Percentiles rank a stretch among this genome's conserved stretches.
Conservation (phyloP, 768 basidiomycete genomes). For the Xanthoconium purpureum region DNA sequence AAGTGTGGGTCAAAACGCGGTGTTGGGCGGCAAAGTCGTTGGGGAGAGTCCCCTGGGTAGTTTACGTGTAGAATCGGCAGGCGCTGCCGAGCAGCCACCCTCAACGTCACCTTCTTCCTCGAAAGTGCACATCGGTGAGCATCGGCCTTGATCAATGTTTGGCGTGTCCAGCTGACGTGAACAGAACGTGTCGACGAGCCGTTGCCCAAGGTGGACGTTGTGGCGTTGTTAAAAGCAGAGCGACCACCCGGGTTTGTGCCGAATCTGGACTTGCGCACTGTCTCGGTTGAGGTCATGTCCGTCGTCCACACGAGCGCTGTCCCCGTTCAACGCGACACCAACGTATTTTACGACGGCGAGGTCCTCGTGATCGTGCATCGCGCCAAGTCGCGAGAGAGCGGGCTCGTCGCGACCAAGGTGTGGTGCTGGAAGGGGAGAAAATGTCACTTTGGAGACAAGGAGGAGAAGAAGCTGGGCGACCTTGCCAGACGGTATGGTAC, state of each 20-base stretch:
- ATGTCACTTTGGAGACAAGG: conserved; percentile 51
- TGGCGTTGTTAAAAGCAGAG: conserved; percentile 38
- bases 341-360: conserved; percentile 74
- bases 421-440: conserved; percentile 76
- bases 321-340: conserved; percentile 41
- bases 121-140: conserved; percentile 36
- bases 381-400: conserved; percentile 58
- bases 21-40: conserved; percentile 4
- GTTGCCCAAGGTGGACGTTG: conserved; percentile 49
- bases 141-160: not conserved
- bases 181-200: conserved; percentile 42
- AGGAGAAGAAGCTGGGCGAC: conserved; percentile 65
- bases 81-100: not conserved
- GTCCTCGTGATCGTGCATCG: conserved; percentile 67
- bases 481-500: conserved; percentile 74
- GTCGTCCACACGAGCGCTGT: conserved; percentile 51
- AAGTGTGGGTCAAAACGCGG: conserved; percentile 3
- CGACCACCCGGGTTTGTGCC: conserved; percentile 12
- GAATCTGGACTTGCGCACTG: conserved; percentile 43
- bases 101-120: not conserved
- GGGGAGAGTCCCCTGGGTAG: conserved; percentile 11
- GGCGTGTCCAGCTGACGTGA: not conserved
- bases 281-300: conserved; percentile 73
- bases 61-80: conserved; percentile 3
- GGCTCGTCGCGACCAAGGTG: conserved; percentile 64